A percentile compares a stretch with the other conserved stretches of the same genome.
These are phyloP conservation scores for Neospora caninum DNA, from an alignment of 169 alveolate species.

Conservation along the genomic window DNA sequence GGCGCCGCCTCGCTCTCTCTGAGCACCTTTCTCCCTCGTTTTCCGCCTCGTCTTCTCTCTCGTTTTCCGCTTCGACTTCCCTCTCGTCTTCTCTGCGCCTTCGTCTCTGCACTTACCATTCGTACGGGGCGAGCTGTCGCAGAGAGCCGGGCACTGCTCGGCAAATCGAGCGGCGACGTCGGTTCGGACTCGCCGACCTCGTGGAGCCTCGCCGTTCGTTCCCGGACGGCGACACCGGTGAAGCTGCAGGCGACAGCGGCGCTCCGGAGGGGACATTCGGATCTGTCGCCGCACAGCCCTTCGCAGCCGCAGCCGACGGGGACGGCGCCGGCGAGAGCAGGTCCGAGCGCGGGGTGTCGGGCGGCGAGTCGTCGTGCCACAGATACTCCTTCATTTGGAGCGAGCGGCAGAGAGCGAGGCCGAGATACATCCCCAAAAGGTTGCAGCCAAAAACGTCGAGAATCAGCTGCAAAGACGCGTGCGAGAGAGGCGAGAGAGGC, in stretches of 20 bases:
- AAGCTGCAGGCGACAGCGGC: no score
- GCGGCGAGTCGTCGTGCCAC: slow-evolving; percentile 20
- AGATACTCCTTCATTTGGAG: slow-evolving; percentile 56
- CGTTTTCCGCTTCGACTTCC: not conserved
- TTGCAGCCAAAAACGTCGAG: slow-evolving; percentile 87
- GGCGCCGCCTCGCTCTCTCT: no score
- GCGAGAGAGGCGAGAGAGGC: not conserved
- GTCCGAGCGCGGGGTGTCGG: not conserved
- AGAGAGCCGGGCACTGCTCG: not conserved
- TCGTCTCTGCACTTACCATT: not conserved
- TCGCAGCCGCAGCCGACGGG: not conserved
- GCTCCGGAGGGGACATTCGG: no score
- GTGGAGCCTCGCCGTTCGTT: no score
- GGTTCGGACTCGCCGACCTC: not conserved
- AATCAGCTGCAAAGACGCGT: slow-evolving; percentile 51
- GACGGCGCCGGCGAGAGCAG: not conserved
- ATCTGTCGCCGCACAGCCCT: not conserved
- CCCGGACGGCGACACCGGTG: no score
- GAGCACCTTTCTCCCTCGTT: no score
- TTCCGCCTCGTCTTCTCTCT: not conserved
- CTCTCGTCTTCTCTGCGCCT: not conserved
- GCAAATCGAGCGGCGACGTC: not conserved
- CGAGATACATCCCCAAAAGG: slow-evolving; percentile 79
- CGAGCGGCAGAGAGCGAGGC: slow-evolving; percentile 70
- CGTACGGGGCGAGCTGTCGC: not conserved